Conservation (phyloP, 371 early-diverging fungal species). For the Coemansia linderi region DNA sequence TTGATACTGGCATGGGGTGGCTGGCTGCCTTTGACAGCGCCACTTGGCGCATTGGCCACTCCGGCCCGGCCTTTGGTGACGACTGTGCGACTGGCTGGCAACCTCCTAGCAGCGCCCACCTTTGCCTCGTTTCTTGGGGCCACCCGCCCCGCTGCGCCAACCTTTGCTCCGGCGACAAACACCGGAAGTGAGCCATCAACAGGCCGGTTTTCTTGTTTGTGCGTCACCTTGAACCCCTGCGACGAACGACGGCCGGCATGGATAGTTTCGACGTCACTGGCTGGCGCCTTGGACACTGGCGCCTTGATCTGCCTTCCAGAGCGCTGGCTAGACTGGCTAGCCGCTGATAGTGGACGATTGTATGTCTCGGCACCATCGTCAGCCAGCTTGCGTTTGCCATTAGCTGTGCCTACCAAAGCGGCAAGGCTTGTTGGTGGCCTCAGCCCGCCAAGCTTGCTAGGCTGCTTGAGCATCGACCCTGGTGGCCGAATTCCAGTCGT, state of each 20-base stretch:
- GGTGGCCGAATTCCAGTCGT: constrained; percentile 40
- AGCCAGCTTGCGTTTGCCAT: constrained; percentile 26
- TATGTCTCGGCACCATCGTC: neutral
- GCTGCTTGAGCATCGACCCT: constrained; percentile 41
- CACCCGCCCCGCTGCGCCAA: neutral
- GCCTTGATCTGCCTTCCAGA: constrained; percentile 16
- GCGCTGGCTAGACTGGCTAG: neutral
- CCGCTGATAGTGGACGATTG: neutral
- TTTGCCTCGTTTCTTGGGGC: constrained; percentile 15
- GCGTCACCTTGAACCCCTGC: constrained; percentile 40
- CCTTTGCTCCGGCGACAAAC: neutral
- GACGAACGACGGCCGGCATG: constrained; percentile 43
- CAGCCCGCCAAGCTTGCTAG: constrained; percentile 38
- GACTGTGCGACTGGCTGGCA: constrained; percentile 33
- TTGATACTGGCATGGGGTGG: constrained; percentile 32
- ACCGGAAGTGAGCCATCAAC: neutral
- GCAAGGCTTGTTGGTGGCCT: constrained; percentile 2
- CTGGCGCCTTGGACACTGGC: constrained; percentile 8
- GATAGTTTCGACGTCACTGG: constrained; percentile 13
- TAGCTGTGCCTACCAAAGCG: neutral
- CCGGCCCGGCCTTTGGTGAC: constrained; percentile 33
- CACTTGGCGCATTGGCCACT: neutral
- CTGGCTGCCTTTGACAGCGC: neutral
- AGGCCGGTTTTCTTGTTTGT: constrained; percentile 14
- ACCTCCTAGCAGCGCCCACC: constrained; percentile 21